phyloP scores from a whole-genome alignment of 2,329 filamentous ascomycete species.

The Aspergillus sp. region DNA sequence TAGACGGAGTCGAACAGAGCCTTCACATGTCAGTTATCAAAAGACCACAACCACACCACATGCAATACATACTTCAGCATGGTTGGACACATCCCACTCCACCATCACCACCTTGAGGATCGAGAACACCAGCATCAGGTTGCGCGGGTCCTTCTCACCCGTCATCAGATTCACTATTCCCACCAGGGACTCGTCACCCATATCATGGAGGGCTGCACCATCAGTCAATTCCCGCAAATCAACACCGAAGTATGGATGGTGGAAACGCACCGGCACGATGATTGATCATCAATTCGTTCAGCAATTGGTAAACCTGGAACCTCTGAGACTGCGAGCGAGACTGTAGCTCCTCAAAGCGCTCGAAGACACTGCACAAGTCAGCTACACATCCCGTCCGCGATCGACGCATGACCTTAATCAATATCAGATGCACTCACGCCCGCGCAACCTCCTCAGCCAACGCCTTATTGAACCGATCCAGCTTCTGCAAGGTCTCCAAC shows the following conservation, averaged over 20 bases:
- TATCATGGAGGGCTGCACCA: slow-evolving; percentile 51
- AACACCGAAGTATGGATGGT: not conserved
- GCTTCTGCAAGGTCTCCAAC: slow-evolving; percentile 59
- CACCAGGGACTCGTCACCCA: slow-evolving; percentile 62
- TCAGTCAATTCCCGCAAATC: slow-evolving; percentile 16
- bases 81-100: slow-evolving; percentile 64
- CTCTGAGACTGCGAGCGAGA: slow-evolving; percentile 65
- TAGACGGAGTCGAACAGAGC: slow-evolving; percentile 67
- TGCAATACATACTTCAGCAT: slow-evolving; percentile 54
- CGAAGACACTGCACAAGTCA: slow-evolving; percentile 46
- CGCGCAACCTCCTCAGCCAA: slow-evolving; percentile 56
- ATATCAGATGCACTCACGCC: slow-evolving; percentile 47
- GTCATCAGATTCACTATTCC: slow-evolving; percentile 66
- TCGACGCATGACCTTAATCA: not conserved
- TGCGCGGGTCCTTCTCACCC: slow-evolving; percentile 69
- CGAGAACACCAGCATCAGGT: slow-evolving; percentile 70
- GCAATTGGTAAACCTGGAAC: slow-evolving; percentile 62
- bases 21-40: slow-evolving; percentile 32
- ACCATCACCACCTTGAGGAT: slow-evolving; percentile 67
- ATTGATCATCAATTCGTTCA: slow-evolving; percentile 63
- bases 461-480: slow-evolving; percentile 61
- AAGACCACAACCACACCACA: not conserved
- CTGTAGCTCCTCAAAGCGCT: slow-evolving; percentile 59
- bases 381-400: slow-evolving; percentile 3
- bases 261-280: slow-evolving; percentile 55